These are phyloP conservation scores for Scedosporium dehoogii DNA, from an alignment of 2,329 filamentous ascomycete genomes.

Conservation along the genomic window DNA sequence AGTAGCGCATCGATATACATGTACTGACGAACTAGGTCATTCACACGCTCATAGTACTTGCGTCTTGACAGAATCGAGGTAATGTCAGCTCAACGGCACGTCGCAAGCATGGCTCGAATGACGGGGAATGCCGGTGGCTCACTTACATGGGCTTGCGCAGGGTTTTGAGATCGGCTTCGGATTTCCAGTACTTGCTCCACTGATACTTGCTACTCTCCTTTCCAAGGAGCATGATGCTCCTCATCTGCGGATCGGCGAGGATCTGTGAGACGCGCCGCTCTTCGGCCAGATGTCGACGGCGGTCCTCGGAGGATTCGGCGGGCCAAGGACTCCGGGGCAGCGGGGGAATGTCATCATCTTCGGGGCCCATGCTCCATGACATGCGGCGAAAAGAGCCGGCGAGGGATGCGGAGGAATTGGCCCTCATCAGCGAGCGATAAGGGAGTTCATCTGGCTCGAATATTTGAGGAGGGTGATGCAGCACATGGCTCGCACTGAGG, in stretches of 20 bases:
- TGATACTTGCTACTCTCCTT: slow-evolving; percentile 77
- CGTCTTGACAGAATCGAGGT: slow-evolving; percentile 40
- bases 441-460: slow-evolving; percentile 12
- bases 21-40: slow-evolving; percentile 83
- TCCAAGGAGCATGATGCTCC: slow-evolving; percentile 79
- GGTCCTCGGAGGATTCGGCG: slow-evolving; percentile 30
- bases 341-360: slow-evolving; percentile 12
- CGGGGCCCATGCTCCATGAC: not conserved
- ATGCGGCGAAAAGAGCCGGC: slow-evolving; percentile 3
- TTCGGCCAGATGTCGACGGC: slow-evolving; percentile 35
- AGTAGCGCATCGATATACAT: slow-evolving; percentile 85
- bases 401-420: slow-evolving; percentile 25
- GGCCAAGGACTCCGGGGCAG: slow-evolving; percentile 11
- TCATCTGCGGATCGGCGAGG: slow-evolving; percentile 60
- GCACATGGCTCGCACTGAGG: not conserved
- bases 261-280: slow-evolving; percentile 50
- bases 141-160: slow-evolving; percentile 62
- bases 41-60: slow-evolving; percentile 80
- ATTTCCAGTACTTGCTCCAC: slow-evolving; percentile 83
- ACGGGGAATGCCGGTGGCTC: not conserved
- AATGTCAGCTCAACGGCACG: not conserved
- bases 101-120: not conserved
- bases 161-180: slow-evolving; percentile 58
- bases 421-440: slow-evolving; percentile 24
- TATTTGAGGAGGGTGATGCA: not conserved